These are phyloP conservation scores for Termitomyces sp. DNA, from an alignment of 768 basidiomycete genomes.

Conservation along the genomic window DNA sequence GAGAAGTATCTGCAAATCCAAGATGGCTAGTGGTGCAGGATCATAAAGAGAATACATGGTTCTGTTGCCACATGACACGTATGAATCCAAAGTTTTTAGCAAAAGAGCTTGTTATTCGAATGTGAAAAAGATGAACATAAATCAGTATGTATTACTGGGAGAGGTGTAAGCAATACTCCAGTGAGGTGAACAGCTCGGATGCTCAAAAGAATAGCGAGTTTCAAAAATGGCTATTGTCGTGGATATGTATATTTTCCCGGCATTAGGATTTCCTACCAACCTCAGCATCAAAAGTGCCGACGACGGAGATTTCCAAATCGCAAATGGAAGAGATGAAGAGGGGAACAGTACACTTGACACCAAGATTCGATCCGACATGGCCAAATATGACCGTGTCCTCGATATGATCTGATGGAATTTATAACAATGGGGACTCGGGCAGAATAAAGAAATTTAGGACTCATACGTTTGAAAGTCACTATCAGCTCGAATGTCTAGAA, in stretches of 20 bases:
- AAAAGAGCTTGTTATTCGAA: too few relatives aligned
- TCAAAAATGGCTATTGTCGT: conserved; percentile 35
- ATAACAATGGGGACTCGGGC: neutral
- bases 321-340: neutral
- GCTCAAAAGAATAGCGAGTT: conserved; percentile 51
- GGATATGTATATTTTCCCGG: conserved; percentile 24
- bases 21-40: conserved; percentile 29
- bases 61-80: conserved; percentile 46
- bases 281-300: conserved; percentile 20
- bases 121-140: conserved; percentile 68
- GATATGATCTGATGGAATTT: neutral
- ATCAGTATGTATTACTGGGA: neutral
- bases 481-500: neutral
- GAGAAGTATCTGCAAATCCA: conserved; percentile 41
- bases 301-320: conserved; percentile 27
- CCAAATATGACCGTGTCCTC: neutral
- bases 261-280: conserved; percentile 7
- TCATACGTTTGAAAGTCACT: neutral
- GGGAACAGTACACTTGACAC: neutral
- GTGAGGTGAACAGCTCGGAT: conserved; percentile 57
- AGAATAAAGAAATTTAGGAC: neutral
- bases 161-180: conserved; percentile 42
- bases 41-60: conserved; percentile 56
- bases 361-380: neutral
- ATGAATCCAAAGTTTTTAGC: too few relatives aligned